Percentiles rank a stretch among this genome's conserved stretches.
Conservation (phyloP, 768 basidiomycete genomes). For the Cubamyces lactineus region DNA sequence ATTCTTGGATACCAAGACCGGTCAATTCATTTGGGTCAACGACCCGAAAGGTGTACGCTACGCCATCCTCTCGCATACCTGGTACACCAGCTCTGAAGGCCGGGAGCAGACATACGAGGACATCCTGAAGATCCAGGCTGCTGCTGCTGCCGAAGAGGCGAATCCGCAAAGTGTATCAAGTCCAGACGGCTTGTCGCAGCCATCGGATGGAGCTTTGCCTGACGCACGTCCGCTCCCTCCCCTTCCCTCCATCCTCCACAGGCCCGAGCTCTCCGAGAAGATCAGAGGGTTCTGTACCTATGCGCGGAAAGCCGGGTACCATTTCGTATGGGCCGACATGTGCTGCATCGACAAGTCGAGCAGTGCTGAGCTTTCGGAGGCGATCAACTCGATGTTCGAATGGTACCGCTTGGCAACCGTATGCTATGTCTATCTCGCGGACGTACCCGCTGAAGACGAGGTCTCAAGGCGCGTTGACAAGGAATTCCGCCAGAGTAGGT, state of each 20-base stretch:
- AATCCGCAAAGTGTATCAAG: too few species aligned
- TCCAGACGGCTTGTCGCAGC: too few species aligned
- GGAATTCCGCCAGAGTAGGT: neutral
- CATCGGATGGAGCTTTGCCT: too few species aligned
- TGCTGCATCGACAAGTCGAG: slow-evolving; percentile 7
- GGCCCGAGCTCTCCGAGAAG: neutral
- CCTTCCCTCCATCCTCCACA: too few species aligned
- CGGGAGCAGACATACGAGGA: too few species aligned
- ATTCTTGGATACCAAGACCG: neutral
- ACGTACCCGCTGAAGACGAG: neutral
- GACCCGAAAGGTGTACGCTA: neutral
- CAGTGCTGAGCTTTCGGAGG: slow-evolving; percentile 4
- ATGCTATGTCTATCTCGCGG: neutral
- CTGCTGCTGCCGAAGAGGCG: too few species aligned
- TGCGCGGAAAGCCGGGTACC: neutral
- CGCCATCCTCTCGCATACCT: neutral
- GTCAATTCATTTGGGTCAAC: neutral
- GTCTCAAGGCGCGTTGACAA: too few species aligned
- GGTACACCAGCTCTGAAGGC: neutral
- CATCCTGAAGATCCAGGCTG: too few species aligned
- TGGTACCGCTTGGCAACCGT: neutral
- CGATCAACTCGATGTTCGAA: slow-evolving; percentile 4
- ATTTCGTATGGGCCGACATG: neutral
- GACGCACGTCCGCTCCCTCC: too few species aligned
- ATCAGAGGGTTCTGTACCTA: neutral